Conservation (phyloP, 2,329 filamentous ascomycete species). For the Exophiala xenobiotica region DNA sequence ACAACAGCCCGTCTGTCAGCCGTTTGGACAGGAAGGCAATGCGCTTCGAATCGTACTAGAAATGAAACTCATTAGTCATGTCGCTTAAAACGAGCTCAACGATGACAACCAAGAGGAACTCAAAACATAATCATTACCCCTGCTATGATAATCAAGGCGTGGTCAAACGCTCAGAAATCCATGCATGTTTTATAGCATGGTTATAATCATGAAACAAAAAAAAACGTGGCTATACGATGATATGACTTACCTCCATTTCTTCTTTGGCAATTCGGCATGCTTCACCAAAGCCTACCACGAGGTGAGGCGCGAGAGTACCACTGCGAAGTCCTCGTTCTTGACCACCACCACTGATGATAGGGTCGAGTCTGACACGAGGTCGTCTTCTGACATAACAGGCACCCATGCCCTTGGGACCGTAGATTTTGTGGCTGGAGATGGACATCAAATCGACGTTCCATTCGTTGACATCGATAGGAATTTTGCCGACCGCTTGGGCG, state of each 20-base stretch:
- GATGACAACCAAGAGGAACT: not conserved
- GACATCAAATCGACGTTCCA: constrained; percentile 99
- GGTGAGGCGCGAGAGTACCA: constrained; percentile 84
- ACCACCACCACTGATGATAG: constrained; percentile 92
- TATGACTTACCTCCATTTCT: constrained; percentile 77
- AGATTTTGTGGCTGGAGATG: constrained; percentile 97
- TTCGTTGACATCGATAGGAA: constrained; percentile 91
- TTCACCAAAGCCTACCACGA: constrained; percentile 92
- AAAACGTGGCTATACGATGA: constrained; percentile 23
- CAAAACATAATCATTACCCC: constrained; percentile 57
- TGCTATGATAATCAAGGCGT: constrained; percentile 65
- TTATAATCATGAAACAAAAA: constrained; percentile 67
- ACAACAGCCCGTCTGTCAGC: constrained; percentile 75
- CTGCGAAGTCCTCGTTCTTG: constrained; percentile 94
- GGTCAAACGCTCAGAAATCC: constrained; percentile 79
- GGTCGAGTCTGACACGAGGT: constrained; percentile 89
- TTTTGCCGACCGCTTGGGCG: constrained; percentile 98
- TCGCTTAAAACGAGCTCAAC: not conserved
- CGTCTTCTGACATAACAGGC: constrained; percentile 93
- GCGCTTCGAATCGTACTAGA: constrained; percentile 85
- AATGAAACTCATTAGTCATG: constrained; percentile 3
- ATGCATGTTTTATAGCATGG: constrained; percentile 73
- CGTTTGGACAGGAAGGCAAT: constrained; percentile 80
- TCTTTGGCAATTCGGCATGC: constrained; percentile 88
- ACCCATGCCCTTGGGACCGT: constrained; percentile 94